Evolutionary conservation across 768 basidiomycete species (phyloP).

Genomic region (Erythrobasidium yunnanense): DNA sequence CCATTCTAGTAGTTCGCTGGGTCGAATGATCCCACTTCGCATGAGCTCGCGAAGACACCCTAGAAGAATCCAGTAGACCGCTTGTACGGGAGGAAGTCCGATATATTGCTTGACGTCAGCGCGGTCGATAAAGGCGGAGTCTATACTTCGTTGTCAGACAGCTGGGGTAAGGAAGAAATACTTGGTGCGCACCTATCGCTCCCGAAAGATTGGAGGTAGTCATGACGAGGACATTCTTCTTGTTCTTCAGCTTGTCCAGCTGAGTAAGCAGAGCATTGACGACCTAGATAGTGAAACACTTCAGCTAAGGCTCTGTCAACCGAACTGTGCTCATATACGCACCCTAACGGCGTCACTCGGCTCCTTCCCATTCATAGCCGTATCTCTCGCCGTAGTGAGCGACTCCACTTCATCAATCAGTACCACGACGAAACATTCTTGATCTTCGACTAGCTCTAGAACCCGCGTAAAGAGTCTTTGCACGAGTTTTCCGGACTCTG

Average conservation of each 20-base stretch:
- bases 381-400: slow-evolving; percentile 83
- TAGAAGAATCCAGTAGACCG: slow-evolving; percentile 82
- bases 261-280: slow-evolving; percentile 96
- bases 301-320: neutral
- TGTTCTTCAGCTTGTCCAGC: slow-evolving; percentile 83
- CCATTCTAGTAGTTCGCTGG: slow-evolving; percentile 37
- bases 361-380: slow-evolving; percentile 88
- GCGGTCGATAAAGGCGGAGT: slow-evolving; percentile 88
- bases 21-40: slow-evolving; percentile 56
- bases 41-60: slow-evolving; percentile 73
- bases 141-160: too few species aligned
- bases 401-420: slow-evolving; percentile 98
- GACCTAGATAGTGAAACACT: slow-evolving; percentile 50
- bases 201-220: slow-evolving; percentile 89
- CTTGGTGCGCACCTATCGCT: slow-evolving; percentile 69
- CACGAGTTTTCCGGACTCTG: slow-evolving; percentile 94
- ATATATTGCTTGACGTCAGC: slow-evolving; percentile 84
- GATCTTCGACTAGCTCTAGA: slow-evolving; percentile 81
- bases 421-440: slow-evolving; percentile 80
- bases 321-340: too few species aligned
- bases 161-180: too few species aligned
- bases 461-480: slow-evolving; percentile 82
- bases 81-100: slow-evolving; percentile 78
- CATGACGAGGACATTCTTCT: slow-evolving; percentile 89
- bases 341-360: slow-evolving; percentile 88